Percentiles rank a stretch among this genome's conserved stretches.
These are phyloP conservation scores for Neonectria hederae DNA, from an alignment of 2,329 filamentous ascomycete species.

Conservation along the genomic window DNA sequence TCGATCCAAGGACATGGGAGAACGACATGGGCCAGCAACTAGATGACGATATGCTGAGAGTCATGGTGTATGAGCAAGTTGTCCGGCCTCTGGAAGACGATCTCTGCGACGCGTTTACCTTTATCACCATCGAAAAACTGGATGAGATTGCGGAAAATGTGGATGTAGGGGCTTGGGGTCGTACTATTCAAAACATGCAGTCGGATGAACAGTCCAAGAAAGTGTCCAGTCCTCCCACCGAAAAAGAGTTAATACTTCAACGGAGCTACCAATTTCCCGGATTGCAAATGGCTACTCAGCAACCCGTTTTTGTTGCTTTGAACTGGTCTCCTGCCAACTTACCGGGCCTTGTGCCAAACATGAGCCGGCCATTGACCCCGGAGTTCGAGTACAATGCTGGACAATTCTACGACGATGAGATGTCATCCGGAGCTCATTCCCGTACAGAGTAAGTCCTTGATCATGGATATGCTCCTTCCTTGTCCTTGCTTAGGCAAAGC, in stretches of 20 bases:
- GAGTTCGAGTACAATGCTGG: not conserved
- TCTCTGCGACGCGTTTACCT: not conserved
- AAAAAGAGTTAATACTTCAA: not conserved
- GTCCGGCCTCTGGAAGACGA: constrained; percentile 3
- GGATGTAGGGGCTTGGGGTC: constrained; percentile 1
- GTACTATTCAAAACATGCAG: not conserved
- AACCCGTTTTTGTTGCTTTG: not conserved
- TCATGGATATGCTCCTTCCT: not conserved
- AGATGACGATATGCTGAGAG: not conserved
- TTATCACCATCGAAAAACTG: not conserved
- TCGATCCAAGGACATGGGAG: constrained; percentile 11
- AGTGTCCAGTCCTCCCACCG: not conserved
- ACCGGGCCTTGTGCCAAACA: not conserved
- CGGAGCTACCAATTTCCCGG: not conserved
- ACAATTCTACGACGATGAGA: constrained; percentile 11
- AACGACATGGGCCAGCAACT: not conserved
- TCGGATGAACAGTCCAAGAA: not conserved
- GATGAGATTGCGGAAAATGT: not conserved
- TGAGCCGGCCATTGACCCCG: not conserved
- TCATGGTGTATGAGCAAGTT: not conserved
- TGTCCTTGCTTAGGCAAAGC: too few relatives aligned
- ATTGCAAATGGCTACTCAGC: not conserved
- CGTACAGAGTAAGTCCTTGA: not conserved
- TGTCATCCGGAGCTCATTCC: not conserved
- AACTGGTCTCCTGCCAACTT: not conserved